A percentile compares a stretch with the other conserved stretches of the same genome.
phyloP scores from a whole-genome alignment of 495 filamentous ascomycete genomes.

The Aspergillus olivimuriae region DNA sequence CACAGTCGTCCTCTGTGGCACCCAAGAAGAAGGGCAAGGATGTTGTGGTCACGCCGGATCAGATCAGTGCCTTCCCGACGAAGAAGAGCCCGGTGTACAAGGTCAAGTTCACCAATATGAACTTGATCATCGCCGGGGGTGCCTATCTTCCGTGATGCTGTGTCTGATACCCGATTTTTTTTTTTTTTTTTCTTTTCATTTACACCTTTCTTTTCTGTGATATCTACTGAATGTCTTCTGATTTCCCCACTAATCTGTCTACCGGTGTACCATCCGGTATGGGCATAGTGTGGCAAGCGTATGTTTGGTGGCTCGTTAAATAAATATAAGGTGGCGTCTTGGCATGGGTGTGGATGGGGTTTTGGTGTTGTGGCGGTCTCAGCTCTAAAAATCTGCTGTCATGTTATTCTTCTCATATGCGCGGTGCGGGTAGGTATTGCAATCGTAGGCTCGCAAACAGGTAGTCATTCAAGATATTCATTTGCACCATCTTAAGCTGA shows the following conservation, averaged over 20 bases:
- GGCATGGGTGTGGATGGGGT: constrained; percentile 5
- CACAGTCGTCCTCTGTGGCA: constrained; percentile 38
- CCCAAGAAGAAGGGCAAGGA: constrained; percentile 86
- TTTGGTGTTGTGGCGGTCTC: background rate
- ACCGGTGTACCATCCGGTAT: too few relatives aligned
- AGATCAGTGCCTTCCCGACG: constrained; percentile 87
- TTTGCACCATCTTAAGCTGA: too few relatives aligned
- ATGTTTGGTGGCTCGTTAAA: background rate
- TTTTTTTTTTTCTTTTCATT: constrained; percentile 7
- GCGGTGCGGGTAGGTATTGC: too few relatives aligned
- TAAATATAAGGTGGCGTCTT: constrained; percentile 4
- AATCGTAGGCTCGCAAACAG: too few relatives aligned
- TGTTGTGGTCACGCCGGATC: constrained; percentile 81
- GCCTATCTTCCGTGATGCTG: constrained; percentile 62
- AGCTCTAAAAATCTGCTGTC: background rate
- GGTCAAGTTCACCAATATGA: constrained; percentile 89
- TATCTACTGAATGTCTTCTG: background rate
- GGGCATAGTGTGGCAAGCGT: too few relatives aligned
- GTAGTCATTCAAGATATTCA: too few relatives aligned
- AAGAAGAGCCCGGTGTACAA: constrained; percentile 95
- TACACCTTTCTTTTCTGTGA: constrained; percentile 2
- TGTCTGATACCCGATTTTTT: constrained; percentile 26
- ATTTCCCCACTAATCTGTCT: too few relatives aligned
- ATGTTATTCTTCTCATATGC: too few relatives aligned
- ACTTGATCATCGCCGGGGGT: constrained; percentile 80